Evolutionary conservation across 148 eudicot genomes (phyloP).

Genomic region (Persicaria tinctoria): DNA sequence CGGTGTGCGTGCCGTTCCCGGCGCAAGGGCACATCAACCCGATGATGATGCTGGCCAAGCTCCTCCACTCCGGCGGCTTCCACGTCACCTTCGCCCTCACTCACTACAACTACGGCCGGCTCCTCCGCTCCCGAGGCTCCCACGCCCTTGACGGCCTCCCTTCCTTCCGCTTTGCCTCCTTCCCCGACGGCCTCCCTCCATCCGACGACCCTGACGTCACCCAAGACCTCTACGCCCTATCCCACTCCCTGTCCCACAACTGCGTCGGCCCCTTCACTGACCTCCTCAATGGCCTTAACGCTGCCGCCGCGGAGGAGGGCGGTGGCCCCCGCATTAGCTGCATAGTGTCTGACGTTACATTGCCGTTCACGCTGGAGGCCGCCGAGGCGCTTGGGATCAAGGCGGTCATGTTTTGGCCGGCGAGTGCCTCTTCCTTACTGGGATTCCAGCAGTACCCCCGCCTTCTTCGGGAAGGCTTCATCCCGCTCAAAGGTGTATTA

Average conservation of each 20-base stretch:
- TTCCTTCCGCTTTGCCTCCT: constrained; percentile 26
- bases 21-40: constrained; percentile 28
- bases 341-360: neutral
- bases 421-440: constrained; percentile 14
- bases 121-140: constrained; percentile 22
- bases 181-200: constrained; percentile 35
- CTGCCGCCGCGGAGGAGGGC: neutral
- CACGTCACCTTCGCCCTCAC: constrained; percentile 24
- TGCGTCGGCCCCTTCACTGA: constrained; percentile 24
- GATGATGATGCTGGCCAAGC: constrained; percentile 21
- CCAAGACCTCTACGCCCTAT: constrained; percentile 19
- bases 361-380: constrained; percentile 16
- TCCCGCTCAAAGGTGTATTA: constrained; percentile 28
- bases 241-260: constrained; percentile 6
- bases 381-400: constrained; percentile 14
- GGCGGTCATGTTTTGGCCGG: constrained; percentile 11
- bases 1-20: constrained; percentile 20
- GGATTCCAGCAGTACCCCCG: constrained; percentile 4
- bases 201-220: constrained; percentile 13
- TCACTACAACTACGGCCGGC: constrained; percentile 13
- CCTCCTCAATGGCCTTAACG: constrained; percentile 12
- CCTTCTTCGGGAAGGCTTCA: constrained; percentile 1
- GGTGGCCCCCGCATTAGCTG: constrained; percentile 7
- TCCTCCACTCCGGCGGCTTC: constrained; percentile 19
- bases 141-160: constrained; percentile 14